Conservation (phyloP, 2,329 filamentous ascomycete species). For the Ceratocystis huliohia region DNA sequence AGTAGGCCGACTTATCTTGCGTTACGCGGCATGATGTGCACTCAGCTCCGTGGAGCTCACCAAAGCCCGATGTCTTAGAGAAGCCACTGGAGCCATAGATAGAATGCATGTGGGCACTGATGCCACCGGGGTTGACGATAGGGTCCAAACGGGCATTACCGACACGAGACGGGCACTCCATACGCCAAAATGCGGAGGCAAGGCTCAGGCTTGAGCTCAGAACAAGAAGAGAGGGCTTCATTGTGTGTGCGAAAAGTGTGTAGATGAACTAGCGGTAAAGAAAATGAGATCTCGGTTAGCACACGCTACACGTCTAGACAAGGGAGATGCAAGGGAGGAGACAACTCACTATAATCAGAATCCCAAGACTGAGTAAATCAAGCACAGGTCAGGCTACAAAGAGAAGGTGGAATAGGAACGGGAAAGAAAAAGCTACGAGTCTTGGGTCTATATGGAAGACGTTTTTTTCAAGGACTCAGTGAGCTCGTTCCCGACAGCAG, state of each 20-base stretch:
- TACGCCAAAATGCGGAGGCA: constrained; percentile 69
- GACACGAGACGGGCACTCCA: constrained; percentile 63
- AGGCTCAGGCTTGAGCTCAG: constrained; percentile 28
- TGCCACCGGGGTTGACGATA: constrained; percentile 48
- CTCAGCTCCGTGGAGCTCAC: constrained; percentile 44
- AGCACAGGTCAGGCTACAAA: background rate
- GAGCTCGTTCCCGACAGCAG: background rate
- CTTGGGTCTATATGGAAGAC: constrained; percentile 6
- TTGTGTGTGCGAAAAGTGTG: constrained; percentile 21
- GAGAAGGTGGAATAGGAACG: background rate
- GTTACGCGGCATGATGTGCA: constrained; percentile 74
- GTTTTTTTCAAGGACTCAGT: constrained; percentile 1
- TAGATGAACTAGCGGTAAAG: background rate
- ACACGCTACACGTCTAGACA: background rate
- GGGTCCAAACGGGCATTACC: constrained; percentile 67
- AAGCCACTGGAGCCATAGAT: constrained; percentile 51
- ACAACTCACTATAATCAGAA: background rate
- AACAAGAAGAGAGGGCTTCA: constrained; percentile 29
- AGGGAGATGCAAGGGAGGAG: background rate
- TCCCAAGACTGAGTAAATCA: background rate
- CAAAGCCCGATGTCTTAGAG: constrained; percentile 38
- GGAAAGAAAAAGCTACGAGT: background rate
- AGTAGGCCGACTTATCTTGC: constrained; percentile 81
- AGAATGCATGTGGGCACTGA: constrained; percentile 57
- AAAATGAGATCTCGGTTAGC: background rate